Evolutionary conservation across 2,329 filamentous ascomycete genomes (phyloP), one percentile per base, ranked within the genome.

Genomic region (Aspergillus sp.): DNA sequence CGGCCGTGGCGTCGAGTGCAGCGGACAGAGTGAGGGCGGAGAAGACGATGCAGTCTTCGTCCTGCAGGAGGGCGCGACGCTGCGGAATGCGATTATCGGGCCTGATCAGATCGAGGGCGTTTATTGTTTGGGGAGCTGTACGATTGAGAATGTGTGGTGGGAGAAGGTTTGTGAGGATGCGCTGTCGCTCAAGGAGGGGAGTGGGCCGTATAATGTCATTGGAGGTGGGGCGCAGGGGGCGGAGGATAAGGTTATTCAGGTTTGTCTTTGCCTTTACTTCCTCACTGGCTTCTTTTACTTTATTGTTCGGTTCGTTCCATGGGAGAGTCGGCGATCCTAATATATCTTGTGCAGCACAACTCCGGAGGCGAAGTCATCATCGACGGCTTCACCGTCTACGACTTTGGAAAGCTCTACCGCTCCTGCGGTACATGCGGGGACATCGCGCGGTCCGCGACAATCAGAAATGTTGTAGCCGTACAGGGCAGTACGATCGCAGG

Each of bases 361-460:
- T 71, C 71, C 53, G 66, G 65, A 46, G 74, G 73, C 46, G 71
- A 68, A 19, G 68, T 73, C 56, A 68, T 48, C 59, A 65, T 78
- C 57, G 71, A 75, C 49, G 75, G 75, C 63, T 80, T 78, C 66
- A 76, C 74, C 30, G 75, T 76, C 28, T 70, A 75, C 49, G 72
- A 80, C 68, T 74, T 76, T 52, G 77, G 77, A 62, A 79, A 79
- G 71, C 67, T 83, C 48, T 82, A 81, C 74, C 80, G 81, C 61
- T 75, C 76, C 53, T 84, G 81, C 69, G 81, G 81, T n/a, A 78
- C 79, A 72, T 82, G 79, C 71, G 69, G 68, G 6, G 22, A 51
- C 7, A 51, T 51, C 49, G 49, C 28, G 22, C 62, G 68, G 68
- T 62, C 67, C 65, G 70, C 76, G 56, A 68, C 68, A 34, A 56